Conservation (phyloP, 805 yeast genomes). For the Metschnikowia borealis region DNA sequence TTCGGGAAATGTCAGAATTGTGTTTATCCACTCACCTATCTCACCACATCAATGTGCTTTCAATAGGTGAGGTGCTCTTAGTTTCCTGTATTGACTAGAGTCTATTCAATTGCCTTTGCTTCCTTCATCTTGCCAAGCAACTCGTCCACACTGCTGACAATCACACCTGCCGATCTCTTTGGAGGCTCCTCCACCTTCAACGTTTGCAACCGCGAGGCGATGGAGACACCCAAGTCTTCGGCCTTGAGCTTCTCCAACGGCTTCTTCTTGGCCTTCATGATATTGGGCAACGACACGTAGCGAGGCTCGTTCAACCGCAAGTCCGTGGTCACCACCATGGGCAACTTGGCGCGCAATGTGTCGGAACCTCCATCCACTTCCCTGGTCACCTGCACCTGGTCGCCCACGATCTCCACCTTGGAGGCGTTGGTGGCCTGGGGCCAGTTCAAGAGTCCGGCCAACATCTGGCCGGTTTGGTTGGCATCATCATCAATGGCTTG, state of each 20-base stretch:
- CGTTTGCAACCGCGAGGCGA: slow-evolving; percentile 60
- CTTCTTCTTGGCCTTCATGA: slow-evolving; percentile 98
- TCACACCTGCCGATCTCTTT: slow-evolving; percentile 73
- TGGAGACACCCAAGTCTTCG: slow-evolving; percentile 66
- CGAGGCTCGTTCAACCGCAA: slow-evolving; percentile 92
- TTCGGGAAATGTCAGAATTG: too few species aligned
- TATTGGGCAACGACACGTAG: slow-evolving; percentile 90
- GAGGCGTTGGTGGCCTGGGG: slow-evolving; percentile 96
- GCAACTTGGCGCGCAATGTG: slow-evolving; percentile 70
- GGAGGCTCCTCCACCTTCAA: slow-evolving; percentile 83
- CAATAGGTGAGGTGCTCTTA: too few species aligned
- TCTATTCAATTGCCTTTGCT: slow-evolving; percentile 49
- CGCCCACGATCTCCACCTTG: slow-evolving; percentile 62
- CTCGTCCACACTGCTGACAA: slow-evolving; percentile 78
- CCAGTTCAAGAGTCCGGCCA: slow-evolving; percentile 92
- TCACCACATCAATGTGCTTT: too few species aligned
- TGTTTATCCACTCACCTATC: too few species aligned
- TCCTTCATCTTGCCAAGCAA: slow-evolving; percentile 75
- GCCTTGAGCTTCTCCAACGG: slow-evolving; percentile 66
- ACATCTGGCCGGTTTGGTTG: slow-evolving; percentile 94
- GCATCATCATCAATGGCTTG: slow-evolving; percentile 96
- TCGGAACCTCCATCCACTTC: slow-evolving; percentile 97
- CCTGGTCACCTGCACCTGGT: slow-evolving; percentile 68
- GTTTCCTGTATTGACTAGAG: neutral
- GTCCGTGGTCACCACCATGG: slow-evolving; percentile 87